Evolutionary conservation across 495 filamentous ascomycete species (phyloP), one percentile per base, ranked within the genome.

Genomic region (Podospora pseudocomata): DNA sequence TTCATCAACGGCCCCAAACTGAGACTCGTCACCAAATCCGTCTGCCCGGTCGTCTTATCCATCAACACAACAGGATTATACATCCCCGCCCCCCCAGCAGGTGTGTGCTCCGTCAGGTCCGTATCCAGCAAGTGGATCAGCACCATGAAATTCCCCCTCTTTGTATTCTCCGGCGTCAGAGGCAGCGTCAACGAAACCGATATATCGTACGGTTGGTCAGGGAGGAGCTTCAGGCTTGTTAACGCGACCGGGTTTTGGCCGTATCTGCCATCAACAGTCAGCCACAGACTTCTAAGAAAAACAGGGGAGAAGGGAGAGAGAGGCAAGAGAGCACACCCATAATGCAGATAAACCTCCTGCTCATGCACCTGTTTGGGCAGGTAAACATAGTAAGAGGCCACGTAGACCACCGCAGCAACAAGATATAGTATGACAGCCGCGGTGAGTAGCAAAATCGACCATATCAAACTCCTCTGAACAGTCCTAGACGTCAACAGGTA

Each of bases 351-450:
- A 7, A 96, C 82, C 18, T 87, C 82, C 44, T 90, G 84, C 27
- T 87, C 83, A 63, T 86, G 80, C 34, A 83, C 74, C 53, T 90
- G 82, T 61, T 90, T 87, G 0, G 95, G 95, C 39, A 99, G 88
- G 77, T 91, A 93, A 68, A 86, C 86, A 75, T 87, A 83, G 81
- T 97, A 97, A 76, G 97, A 95, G 9, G 91, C 72, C 19, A 84
- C 80, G 75, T 97, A 97, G 5, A 88, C 89, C 26, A 89, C 64
- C 2, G 84, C 81, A 2, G 92, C 88, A 23, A 92, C 75, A 20
- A 80, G 85, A 32, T 91, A 75, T 55, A 97, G 83, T 49, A 85
- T 71, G 7, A 86, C 32, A 15, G 84, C 86, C 1, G 89, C 84
- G 28, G 80, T 73, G 63, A 86, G 73, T 72, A 93, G 85, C 28